A percentile compares a stretch with the other conserved stretches of the same genome.
Conservation (phyloP, 2,329 filamentous ascomycete species). For the Xylariaceae sp. region DNA sequence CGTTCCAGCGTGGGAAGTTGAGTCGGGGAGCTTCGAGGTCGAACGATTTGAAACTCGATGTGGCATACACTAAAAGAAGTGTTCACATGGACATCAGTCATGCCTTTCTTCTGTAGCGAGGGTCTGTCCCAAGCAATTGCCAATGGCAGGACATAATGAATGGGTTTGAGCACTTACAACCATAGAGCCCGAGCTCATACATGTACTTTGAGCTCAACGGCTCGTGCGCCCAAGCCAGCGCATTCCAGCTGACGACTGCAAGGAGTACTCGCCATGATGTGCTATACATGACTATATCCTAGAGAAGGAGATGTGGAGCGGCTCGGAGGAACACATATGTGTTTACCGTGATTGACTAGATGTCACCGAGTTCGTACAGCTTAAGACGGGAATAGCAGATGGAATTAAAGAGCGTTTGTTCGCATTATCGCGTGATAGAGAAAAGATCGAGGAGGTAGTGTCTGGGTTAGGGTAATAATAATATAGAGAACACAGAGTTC, state of each 20-base stretch:
- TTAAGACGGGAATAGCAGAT: too few relatives aligned
- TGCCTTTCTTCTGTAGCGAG: too few relatives aligned
- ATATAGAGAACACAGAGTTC: too few relatives aligned
- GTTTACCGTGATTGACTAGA: too few relatives aligned
- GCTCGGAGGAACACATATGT: neutral
- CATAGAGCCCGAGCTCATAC: conserved; percentile 16
- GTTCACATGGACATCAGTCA: too few relatives aligned
- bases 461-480: too few relatives aligned
- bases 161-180: conserved; percentile 18
- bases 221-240: conserved; percentile 5
- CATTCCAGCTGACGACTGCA: conserved; percentile 1
- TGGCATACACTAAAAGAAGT: conserved; percentile 13
- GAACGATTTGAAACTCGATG: conserved; percentile 14
- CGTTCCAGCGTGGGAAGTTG: conserved; percentile 16
- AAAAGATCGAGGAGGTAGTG: too few relatives aligned
- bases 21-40: conserved; percentile 10
- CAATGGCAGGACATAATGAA: too few relatives aligned
- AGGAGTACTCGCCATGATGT: conserved; percentile 7
- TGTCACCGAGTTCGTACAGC: too few relatives aligned
- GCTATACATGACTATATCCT: conserved; percentile 10
- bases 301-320: neutral
- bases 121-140: too few relatives aligned
- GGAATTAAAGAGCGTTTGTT: too few relatives aligned
- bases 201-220: conserved; percentile 9
- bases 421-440: too few relatives aligned